Percentiles rank a stretch among this genome's conserved stretches.
These are phyloP conservation scores for Calocybe gambosa DNA, from an alignment of 1,284 basidiomycete species.

Conservation along the genomic window DNA sequence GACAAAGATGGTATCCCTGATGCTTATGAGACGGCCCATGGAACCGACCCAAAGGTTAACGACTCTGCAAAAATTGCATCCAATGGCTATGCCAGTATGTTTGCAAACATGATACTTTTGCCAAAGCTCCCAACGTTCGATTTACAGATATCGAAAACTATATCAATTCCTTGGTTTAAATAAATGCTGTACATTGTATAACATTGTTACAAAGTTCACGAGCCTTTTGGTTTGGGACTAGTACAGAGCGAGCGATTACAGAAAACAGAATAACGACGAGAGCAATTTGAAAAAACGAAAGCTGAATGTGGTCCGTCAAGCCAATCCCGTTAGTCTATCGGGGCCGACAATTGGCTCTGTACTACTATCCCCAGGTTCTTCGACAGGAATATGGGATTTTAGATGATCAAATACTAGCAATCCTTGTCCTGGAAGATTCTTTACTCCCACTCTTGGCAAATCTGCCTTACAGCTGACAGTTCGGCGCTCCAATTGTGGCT, in stretches of 20 bases:
- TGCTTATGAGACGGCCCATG: slow-evolving; percentile 27
- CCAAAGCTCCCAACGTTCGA: background rate
- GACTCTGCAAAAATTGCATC: slow-evolving; percentile 28
- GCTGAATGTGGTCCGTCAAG: slow-evolving; percentile 1
- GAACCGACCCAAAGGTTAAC: slow-evolving; percentile 26
- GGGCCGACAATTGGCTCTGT: slow-evolving; percentile 8
- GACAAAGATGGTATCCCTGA: slow-evolving; percentile 32
- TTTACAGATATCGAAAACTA: slow-evolving; percentile 29
- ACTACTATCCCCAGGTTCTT: slow-evolving; percentile 8
- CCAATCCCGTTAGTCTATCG: slow-evolving; percentile 6
- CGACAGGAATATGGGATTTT: slow-evolving; percentile 4
- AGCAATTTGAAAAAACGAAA: slow-evolving; percentile 7
- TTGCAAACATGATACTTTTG: background rate
- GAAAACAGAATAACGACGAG: slow-evolving; percentile 8
- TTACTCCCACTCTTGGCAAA: slow-evolving; percentile 1
- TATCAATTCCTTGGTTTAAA: slow-evolving; percentile 26
- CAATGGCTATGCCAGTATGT: slow-evolving; percentile 32
- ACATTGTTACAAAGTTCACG: background rate
- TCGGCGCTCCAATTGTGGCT: slow-evolving; percentile 21
- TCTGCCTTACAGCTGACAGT: slow-evolving; percentile 24
- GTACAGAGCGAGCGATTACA: background rate
- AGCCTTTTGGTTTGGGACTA: background rate
- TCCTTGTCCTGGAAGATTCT: slow-evolving; percentile 9
- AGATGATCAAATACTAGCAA: slow-evolving; percentile 9
- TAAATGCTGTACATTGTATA: background rate